phyloP scores from a whole-genome alignment of 495 filamentous ascomycete species.

The Aspergillus sclerotiicarbonarius region DNA sequence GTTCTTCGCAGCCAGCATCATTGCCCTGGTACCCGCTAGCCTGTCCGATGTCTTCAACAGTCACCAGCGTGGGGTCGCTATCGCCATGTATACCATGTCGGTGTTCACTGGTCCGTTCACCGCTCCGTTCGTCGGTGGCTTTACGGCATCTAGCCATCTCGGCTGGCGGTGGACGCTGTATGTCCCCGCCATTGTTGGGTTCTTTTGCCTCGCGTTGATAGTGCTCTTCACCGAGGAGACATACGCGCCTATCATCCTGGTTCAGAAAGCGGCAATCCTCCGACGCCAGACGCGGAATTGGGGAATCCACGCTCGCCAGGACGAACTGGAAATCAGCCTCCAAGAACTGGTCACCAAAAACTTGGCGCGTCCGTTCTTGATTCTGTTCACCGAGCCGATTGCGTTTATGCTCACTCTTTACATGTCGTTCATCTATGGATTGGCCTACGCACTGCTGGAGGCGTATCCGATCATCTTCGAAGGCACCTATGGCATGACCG shows the following conservation, averaged over 20 bases:
- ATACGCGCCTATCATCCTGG: constrained; percentile 38
- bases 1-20: constrained; percentile 46
- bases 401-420: constrained; percentile 41
- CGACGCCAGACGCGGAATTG: constrained; percentile 42
- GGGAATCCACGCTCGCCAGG: constrained; percentile 48
- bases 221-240: constrained; percentile 33
- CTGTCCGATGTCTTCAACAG: constrained; percentile 51
- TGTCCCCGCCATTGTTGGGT: constrained; percentile 38
- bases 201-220: constrained; percentile 23
- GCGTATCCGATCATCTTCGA: constrained; percentile 36
- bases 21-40: constrained; percentile 48
- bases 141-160: constrained; percentile 30
- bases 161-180: constrained; percentile 50
- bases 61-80: constrained; percentile 40
- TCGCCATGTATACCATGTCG: constrained; percentile 46
- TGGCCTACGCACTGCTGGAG: constrained; percentile 30
- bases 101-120: constrained; percentile 45
- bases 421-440: constrained; percentile 41
- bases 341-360: constrained; percentile 37
- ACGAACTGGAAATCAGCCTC: constrained; percentile 41
- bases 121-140: constrained; percentile 46
- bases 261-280: constrained; percentile 36
- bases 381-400: constrained; percentile 46
- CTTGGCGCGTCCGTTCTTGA: constrained; percentile 39
- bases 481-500: constrained; percentile 26